phyloP scores from a whole-genome alignment of 1,139 yeast species.

The Yamadazyma triangularis region DNA sequence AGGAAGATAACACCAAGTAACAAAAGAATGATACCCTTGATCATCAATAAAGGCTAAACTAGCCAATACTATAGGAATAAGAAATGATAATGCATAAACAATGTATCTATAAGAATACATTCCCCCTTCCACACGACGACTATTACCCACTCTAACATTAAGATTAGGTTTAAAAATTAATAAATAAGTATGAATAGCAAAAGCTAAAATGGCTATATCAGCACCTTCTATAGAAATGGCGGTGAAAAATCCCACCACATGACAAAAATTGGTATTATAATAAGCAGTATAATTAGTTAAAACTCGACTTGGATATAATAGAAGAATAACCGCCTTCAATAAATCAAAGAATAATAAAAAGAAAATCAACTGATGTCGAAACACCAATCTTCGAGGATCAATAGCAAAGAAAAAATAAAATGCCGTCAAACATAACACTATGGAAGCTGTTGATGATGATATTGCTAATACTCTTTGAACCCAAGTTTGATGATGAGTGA shows the following conservation, averaged over 20 bases:
- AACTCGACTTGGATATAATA: slow-evolving; percentile 68
- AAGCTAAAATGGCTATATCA: slow-evolving; percentile 75
- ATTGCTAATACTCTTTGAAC: slow-evolving; percentile 38
- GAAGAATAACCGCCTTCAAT: slow-evolving; percentile 64
- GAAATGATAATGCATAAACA: slow-evolving; percentile 56
- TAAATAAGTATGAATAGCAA: slow-evolving; percentile 79
- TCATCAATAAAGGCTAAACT: slow-evolving; percentile 60
- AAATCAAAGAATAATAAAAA: slow-evolving; percentile 68
- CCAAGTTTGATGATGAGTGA: slow-evolving; percentile 9
- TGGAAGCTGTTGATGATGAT: slow-evolving; percentile 53
- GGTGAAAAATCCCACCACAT: slow-evolving; percentile 80
- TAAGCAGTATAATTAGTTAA: slow-evolving; percentile 47
- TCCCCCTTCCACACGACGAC: slow-evolving; percentile 61
- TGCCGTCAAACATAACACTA: slow-evolving; percentile 50
- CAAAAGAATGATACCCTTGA: slow-evolving; percentile 57
- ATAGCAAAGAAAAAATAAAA: slow-evolving; percentile 55
- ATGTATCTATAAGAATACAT: slow-evolving; percentile 54
- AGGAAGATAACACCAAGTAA: slow-evolving; percentile 83
- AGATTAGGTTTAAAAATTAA: slow-evolving; percentile 60
- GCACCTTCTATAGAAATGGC: slow-evolving; percentile 84
- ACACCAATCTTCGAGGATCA: slow-evolving; percentile 57
- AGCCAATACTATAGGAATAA: slow-evolving; percentile 68
- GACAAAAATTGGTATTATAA: slow-evolving; percentile 53
- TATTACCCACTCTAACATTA: slow-evolving; percentile 40
- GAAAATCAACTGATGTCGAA: slow-evolving; percentile 69